Base-by-base conservation (phyloP, 1,284 basidiomycete species). In the Sanghuangporus weigelae region DNA sequence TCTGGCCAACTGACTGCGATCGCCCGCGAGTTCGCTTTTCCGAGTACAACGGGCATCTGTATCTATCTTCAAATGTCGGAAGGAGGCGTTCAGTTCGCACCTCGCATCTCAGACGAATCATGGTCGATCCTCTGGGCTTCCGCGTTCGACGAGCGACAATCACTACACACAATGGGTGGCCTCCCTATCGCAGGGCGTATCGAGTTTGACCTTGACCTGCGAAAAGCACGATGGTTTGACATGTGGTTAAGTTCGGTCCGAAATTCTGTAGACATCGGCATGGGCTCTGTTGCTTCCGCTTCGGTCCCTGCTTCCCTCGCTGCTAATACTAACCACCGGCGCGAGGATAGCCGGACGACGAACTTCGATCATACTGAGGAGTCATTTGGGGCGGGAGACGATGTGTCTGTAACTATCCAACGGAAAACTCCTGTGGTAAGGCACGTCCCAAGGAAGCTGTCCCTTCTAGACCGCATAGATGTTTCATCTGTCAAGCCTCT, bases 21-120 rank as follows among this genome's bases (percentile, higher is more conserved):
- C 65, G 89, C 90, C 12, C 83, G 85, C 57, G 90, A 93, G 73
- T 92, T 86, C 74, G 88, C 84, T 70, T 88, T 92, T 69, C 90
- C 90, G 1, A 90, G 87, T 73, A 87, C 81, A 6, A 73, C 82
- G 11, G 90, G 90, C 12, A 71, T 92, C 14, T 90, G 87, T 70
- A 79, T 92, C 19, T 92, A 91, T 71, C 77, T 90, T 63, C 86
- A 86, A 66, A 79, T 84, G 63, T 77, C 77, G 42, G 84, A 89
- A 63, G 62, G 39, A 23, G 67, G 65, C 42, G 68, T 83, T 26
- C 77, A 78, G 2, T 76, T 82, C 69, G 81, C 82, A 7, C 90
- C 90, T 23, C 83, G 90, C 36, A 83, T 93, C 61, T 86, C 88
- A 2, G 90, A 92, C 65, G 90, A 91, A 62, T 81, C 83, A 19